phyloP scores from a whole-genome alignment of 495 filamentous ascomycete genomes.

The Bathelium albidoporum region DNA sequence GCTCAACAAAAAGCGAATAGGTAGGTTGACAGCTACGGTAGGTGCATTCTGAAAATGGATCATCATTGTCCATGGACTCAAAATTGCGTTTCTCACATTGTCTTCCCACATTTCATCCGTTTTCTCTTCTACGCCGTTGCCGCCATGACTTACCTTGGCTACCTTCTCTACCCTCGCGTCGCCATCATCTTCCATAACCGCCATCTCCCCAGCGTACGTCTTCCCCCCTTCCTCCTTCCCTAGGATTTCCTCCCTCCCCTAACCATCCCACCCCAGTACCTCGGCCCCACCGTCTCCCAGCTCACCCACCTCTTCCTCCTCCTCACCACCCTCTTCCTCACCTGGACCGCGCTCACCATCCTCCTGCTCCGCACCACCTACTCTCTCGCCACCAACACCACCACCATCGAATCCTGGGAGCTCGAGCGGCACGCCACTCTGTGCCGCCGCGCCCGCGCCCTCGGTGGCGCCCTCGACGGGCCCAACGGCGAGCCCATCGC shows the following conservation, averaged over 20 bases:
- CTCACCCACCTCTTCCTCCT: slow-evolving; percentile 59
- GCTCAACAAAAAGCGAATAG: neutral
- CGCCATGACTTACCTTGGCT: slow-evolving; percentile 54
- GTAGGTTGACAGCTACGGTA: slow-evolving; percentile 22
- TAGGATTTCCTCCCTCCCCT: neutral
- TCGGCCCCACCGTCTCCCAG: slow-evolving; percentile 58
- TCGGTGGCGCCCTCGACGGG: slow-evolving; percentile 49
- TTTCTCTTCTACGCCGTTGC: slow-evolving; percentile 71
- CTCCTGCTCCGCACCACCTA: slow-evolving; percentile 52
- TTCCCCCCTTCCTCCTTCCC: neutral
- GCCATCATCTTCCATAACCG: slow-evolving; percentile 55
- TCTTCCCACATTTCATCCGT: slow-evolving; percentile 81
- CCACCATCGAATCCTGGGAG: slow-evolving; percentile 91
- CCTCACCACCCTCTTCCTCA: slow-evolving; percentile 47
- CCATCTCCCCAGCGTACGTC: slow-evolving; percentile 54
- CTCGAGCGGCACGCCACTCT: slow-evolving; percentile 75
- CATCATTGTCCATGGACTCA: slow-evolving; percentile 96
- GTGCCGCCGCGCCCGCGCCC: slow-evolving; percentile 46
- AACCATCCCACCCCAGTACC: slow-evolving; percentile 41
- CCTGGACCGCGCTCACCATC: slow-evolving; percentile 54
- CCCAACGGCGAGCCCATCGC: slow-evolving; percentile 47
- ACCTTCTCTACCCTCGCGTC: slow-evolving; percentile 47
- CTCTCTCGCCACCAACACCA: slow-evolving; percentile 51
- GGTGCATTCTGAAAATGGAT: slow-evolving; percentile 95
- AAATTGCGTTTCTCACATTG: slow-evolving; percentile 86